These are phyloP conservation scores for Phycomyces blakesleeanus DNA, from an alignment of 192 early-diverging fungal genomes.

Conservation along the genomic window DNA sequence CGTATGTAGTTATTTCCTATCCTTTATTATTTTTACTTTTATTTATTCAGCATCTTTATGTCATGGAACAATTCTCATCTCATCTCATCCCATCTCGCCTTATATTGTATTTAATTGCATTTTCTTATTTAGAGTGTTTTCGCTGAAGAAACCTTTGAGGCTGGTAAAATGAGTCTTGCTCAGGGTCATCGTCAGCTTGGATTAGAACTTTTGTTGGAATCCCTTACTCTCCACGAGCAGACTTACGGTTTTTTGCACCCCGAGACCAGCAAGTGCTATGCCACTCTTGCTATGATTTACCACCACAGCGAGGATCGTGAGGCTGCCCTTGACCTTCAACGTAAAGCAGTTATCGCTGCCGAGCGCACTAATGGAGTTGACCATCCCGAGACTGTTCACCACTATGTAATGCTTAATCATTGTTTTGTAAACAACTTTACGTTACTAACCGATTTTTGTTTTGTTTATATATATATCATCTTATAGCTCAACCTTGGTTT, in stretches of 20 bases:
- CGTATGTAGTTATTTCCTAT: background rate
- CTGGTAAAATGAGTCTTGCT: conserved; percentile 71
- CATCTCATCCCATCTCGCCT: too few species aligned
- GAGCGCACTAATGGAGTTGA: conserved; percentile 89
- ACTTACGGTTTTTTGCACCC: conserved; percentile 88
- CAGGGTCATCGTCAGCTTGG: conserved; percentile 78
- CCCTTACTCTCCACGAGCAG: conserved; percentile 87
- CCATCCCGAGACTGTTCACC: conserved; percentile 78
- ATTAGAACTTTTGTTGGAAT: conserved; percentile 79
- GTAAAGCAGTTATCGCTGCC: conserved; percentile 77
- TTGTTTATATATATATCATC: conserved; percentile 1
- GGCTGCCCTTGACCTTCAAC: conserved; percentile 64
- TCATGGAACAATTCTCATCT: too few species aligned
- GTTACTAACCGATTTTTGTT: conserved; percentile 12
- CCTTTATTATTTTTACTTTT: too few species aligned
- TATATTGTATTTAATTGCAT: too few species aligned
- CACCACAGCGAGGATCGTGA: conserved; percentile 66
- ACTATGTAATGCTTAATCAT: conserved; percentile 70
- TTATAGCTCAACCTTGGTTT: conserved; percentile 76
- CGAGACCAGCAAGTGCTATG: conserved; percentile 84
- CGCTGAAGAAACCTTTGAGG: conserved; percentile 89
- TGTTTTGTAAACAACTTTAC: too few species aligned
- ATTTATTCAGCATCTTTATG: too few species aligned
- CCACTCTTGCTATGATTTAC: conserved; percentile 76
- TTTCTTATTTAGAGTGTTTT: conserved; percentile 62